phyloP scores from a whole-genome alignment of 1,284 basidiomycete genomes.

The Trametes sp. region DNA sequence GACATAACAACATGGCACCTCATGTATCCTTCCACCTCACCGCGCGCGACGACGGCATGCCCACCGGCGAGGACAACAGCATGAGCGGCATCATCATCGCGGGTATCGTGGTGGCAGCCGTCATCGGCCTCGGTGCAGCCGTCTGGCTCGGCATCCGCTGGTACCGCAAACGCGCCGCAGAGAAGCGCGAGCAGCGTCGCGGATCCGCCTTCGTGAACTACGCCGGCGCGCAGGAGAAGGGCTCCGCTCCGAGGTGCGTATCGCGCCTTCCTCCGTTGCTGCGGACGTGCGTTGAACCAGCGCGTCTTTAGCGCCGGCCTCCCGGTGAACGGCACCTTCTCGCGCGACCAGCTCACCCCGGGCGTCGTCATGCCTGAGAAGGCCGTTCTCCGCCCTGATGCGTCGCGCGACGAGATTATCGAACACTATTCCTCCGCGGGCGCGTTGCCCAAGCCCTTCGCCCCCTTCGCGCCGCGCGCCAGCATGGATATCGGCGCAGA shows the following conservation, averaged over 20 bases:
- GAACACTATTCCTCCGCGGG: conserved; percentile 55
- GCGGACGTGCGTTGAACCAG: conserved; percentile 13
- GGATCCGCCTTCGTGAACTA: conserved; percentile 56
- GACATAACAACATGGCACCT: conserved; percentile 24
- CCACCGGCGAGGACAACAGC: conserved; percentile 14
- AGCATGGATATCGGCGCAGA: conserved; percentile 41
- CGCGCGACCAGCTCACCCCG: conserved; percentile 50
- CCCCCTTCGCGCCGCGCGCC: conserved; percentile 47
- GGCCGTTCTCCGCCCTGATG: conserved; percentile 47
- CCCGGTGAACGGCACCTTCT: conserved; percentile 45
- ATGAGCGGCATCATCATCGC: conserved; percentile 51
- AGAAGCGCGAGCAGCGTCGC: conserved; percentile 47
- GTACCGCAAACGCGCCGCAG: conserved; percentile 49
- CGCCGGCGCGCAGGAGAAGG: conserved; percentile 47
- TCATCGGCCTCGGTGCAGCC: conserved; percentile 45
- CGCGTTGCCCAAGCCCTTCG: conserved; percentile 56
- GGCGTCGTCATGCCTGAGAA: conserved; percentile 62
- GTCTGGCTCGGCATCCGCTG: conserved; percentile 51
- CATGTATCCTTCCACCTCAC: conserved; percentile 8
- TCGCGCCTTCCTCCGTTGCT: conserved; percentile 8
- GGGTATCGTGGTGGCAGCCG: conserved; percentile 56
- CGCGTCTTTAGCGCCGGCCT: conserved; percentile 19
- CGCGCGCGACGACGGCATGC: conserved; percentile 11
- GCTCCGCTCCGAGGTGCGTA: conserved; percentile 29
- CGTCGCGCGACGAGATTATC: conserved; percentile 51